Base-by-base conservation (phyloP, 1,284 basidiomycete genomes). In the Athelia sp. region DNA sequence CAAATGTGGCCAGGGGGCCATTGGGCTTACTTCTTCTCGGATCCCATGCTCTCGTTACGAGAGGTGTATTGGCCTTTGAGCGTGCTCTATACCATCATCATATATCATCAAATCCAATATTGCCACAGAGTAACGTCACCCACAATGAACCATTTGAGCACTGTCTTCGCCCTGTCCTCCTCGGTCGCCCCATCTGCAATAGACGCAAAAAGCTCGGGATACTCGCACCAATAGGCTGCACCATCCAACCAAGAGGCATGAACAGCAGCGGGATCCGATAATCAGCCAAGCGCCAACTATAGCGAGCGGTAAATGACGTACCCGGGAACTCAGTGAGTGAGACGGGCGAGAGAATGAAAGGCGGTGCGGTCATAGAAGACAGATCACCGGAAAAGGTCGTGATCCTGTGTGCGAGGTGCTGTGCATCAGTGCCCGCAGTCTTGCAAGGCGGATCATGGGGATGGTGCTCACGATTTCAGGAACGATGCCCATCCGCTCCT, bases 41-140 rank as follows among this genome's bases (percentile, higher is more conserved):
- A 93, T 9, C 95, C 95, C 82, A 92, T 87, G 56, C 84, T 85
- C 73, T 95, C 92, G 62, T 94, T 95, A 51, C 93, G 77, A 32
- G 90, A 91, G 15, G 92, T 97, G 70, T 97, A 97, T 63, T 97
- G 93, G 34, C 92, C 93, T 67, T 95, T 97, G 52, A 98, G 79
- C 0, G 94, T 98, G 58, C 85, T 84, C 84, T 87, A 29, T 53
- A 47, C 24, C 26, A 47, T 40, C 34, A 44, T 17, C 34, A 13
- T 50, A 29, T 29, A n/a, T 21, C 6, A 40, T 40, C 29, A 2
- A 43, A 47, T 13, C 10, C 23, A 18, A 9, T 51, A 38, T 24
- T 17, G 32, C 24, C 19, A 35, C 19, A 32, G 19, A 34, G 22
- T 40, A n/a, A 35, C 38, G 46, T 48, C 17, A 73, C 78, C 63